Conservation (phyloP, 805 yeast species). For the Yamadazyma nakazawae region DNA sequence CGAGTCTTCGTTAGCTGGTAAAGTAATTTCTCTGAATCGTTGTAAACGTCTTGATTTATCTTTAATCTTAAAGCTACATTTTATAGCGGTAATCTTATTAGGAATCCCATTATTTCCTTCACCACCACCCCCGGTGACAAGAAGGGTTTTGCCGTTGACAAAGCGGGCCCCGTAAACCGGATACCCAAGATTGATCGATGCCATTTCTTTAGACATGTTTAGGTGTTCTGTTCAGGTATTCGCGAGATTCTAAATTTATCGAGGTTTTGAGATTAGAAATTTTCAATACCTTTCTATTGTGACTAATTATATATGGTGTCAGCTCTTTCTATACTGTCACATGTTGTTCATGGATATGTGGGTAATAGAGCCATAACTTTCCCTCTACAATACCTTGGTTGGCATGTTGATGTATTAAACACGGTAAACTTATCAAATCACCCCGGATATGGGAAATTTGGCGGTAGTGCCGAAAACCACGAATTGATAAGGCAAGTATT, state of each 20-base stretch:
- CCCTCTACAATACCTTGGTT: slow-evolving; percentile 60
- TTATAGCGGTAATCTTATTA: slow-evolving; percentile 70
- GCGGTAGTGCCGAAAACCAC: slow-evolving; percentile 45
- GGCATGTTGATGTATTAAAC: slow-evolving; percentile 67
- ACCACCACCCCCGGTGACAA: slow-evolving; percentile 94
- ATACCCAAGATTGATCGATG: slow-evolving; percentile 50
- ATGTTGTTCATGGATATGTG: slow-evolving; percentile 71
- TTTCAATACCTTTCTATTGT: neutral
- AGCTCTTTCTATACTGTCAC: slow-evolving; percentile 59
- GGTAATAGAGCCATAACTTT: slow-evolving; percentile 67
- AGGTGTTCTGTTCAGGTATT: too few relatives aligned
- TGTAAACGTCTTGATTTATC: slow-evolving; percentile 45
- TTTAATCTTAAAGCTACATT: slow-evolving; percentile 51
- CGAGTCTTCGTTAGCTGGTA: slow-evolving; percentile 72
- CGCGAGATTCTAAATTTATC: neutral
- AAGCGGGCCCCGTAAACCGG: slow-evolving; percentile 83
- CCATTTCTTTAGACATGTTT: slow-evolving; percentile 24
- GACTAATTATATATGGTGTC: neutral
- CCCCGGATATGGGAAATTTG: slow-evolving; percentile 62
- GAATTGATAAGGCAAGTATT: slow-evolving; percentile 25
- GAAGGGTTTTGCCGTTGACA: slow-evolving; percentile 52
- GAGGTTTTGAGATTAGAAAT: neutral
- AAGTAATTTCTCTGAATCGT: slow-evolving; percentile 58
- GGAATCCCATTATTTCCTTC: slow-evolving; percentile 88
- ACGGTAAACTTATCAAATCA: slow-evolving; percentile 68